Percentiles rank a stretch among this genome's conserved stretches.
phyloP scores from a whole-genome alignment of 352 stramenopile species.

The Plasmopara muralis region DNA sequence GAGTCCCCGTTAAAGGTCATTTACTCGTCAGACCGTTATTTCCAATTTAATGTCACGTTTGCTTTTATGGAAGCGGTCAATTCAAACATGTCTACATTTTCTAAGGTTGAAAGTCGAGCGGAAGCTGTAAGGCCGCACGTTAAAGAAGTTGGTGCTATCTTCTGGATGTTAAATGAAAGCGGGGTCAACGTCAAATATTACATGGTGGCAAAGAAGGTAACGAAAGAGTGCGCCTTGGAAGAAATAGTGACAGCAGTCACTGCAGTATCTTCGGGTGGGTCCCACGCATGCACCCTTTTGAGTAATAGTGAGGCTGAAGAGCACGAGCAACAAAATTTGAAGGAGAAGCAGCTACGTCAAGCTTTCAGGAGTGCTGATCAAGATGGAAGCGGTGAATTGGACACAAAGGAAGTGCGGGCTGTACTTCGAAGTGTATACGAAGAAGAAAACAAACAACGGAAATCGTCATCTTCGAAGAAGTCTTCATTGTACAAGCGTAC shows the following conservation, averaged over 20 bases:
- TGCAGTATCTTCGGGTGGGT: slow-evolving; percentile 38
- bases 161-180: slow-evolving; percentile 82
- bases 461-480: slow-evolving; percentile 21
- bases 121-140: slow-evolving; percentile 62
- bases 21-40: slow-evolving; percentile 76
- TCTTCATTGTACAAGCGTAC: slow-evolving; percentile 28
- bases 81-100: slow-evolving; percentile 55
- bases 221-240: slow-evolving; percentile 35
- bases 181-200: slow-evolving; percentile 78
- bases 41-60: slow-evolving; percentile 81
- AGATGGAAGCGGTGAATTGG: slow-evolving; percentile 70
- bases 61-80: slow-evolving; percentile 81
- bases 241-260: slow-evolving; percentile 56
- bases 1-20: slow-evolving; percentile 54
- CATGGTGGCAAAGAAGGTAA: slow-evolving; percentile 65
- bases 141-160: slow-evolving; percentile 73
- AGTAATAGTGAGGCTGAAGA: slow-evolving; percentile 65
- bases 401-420: slow-evolving; percentile 66
- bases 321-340: slow-evolving; percentile 71
- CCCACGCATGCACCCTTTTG: slow-evolving; percentile 57
- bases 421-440: slow-evolving; percentile 70
- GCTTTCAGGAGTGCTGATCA: slow-evolving; percentile 71
- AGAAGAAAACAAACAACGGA: slow-evolving; percentile 53
- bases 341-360: slow-evolving; percentile 80
- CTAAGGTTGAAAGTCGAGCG: slow-evolving; percentile 39